Percentiles rank a stretch among this genome's conserved stretches.
These are phyloP conservation scores for Obelidium mucronatum DNA, from an alignment of 192 early-diverging fungal species.

Conservation along the genomic window DNA sequence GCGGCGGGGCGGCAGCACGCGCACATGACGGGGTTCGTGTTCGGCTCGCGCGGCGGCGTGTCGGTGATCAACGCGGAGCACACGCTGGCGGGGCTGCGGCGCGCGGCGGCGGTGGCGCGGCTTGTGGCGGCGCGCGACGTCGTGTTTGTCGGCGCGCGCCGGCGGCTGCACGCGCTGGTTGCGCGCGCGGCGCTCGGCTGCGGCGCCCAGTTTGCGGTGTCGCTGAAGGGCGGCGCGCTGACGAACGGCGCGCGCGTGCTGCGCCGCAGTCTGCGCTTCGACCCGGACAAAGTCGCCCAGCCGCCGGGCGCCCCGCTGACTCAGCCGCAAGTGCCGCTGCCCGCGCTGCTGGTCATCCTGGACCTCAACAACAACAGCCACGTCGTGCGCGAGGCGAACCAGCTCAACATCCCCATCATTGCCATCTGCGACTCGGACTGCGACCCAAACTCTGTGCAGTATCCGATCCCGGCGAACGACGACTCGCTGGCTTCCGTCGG, in stretches of 20 bases:
- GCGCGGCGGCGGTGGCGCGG: constrained; percentile 77
- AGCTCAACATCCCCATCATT: constrained; percentile 84
- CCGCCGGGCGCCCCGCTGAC: constrained; percentile 48
- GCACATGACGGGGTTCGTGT: constrained; percentile 84
- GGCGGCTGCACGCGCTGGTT: constrained; percentile 66
- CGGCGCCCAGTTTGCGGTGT: constrained; percentile 80
- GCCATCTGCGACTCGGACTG: constrained; percentile 92
- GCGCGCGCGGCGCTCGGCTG: constrained; percentile 81
- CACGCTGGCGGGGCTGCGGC: constrained; percentile 81
- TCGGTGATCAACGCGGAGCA: constrained; percentile 95
- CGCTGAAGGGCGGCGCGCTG: constrained; percentile 89
- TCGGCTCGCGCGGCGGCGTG: constrained; percentile 86
- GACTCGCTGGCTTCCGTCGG: constrained; percentile 81
- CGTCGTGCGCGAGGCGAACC: constrained; percentile 81
- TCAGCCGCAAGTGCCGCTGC: constrained; percentile 61
- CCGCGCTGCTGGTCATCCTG: constrained; percentile 83
- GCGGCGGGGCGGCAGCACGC: constrained; percentile 77
- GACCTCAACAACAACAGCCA: constrained; percentile 83
- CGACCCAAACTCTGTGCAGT: constrained; percentile 83
- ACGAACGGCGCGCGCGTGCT: constrained; percentile 83
- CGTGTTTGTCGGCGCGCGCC: constrained; percentile 84
- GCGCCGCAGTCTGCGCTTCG: constrained; percentile 54
- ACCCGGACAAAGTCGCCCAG: constrained; percentile 54
- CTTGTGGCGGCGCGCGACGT: constrained; percentile 70
- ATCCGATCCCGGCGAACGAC: constrained; percentile 95